phyloP scores from a whole-genome alignment of 2,329 filamentous ascomycete species.

The Anthostomella pinea region DNA sequence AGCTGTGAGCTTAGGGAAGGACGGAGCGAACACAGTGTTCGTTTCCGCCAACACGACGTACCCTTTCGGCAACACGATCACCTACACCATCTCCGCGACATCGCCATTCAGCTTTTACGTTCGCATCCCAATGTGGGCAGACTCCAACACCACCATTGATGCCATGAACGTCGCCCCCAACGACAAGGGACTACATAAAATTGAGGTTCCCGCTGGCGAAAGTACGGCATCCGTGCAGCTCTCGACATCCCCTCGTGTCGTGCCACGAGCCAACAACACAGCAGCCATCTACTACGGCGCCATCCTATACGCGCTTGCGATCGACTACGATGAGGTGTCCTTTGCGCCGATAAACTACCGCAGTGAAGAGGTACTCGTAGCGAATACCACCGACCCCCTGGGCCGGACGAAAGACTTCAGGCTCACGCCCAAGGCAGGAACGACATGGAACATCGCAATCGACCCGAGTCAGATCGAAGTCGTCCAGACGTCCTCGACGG shows the following conservation, averaged over 20 bases:
- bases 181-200: slow-evolving; percentile 11
- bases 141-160: slow-evolving; percentile 9
- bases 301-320: slow-evolving; percentile 25
- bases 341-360: slow-evolving; percentile 16
- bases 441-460: slow-evolving; percentile 24
- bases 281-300: slow-evolving; percentile 24
- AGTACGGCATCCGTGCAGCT: slow-evolving; percentile 11
- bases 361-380: slow-evolving; percentile 8
- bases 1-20: slow-evolving; percentile 34
- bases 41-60: slow-evolving; percentile 46
- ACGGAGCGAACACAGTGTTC: slow-evolving; percentile 33
- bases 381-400: slow-evolving; percentile 15
- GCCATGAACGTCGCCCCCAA: slow-evolving; percentile 9
- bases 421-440: slow-evolving; percentile 15
- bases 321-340: slow-evolving; percentile 16
- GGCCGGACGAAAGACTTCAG: slow-evolving; percentile 19
- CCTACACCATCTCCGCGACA: slow-evolving; percentile 28
- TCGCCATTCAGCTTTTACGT: slow-evolving; percentile 25
- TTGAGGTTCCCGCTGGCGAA: slow-evolving; percentile 10
- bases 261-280: slow-evolving; percentile 20
- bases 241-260: slow-evolving; percentile 16
- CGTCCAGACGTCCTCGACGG: slow-evolving; percentile 4
- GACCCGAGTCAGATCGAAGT: slow-evolving; percentile 22
- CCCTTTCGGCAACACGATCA: slow-evolving; percentile 31
- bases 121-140: slow-evolving; percentile 25